Conservation (phyloP, 805 yeast genomes). For the Candida ulmi region DNA sequence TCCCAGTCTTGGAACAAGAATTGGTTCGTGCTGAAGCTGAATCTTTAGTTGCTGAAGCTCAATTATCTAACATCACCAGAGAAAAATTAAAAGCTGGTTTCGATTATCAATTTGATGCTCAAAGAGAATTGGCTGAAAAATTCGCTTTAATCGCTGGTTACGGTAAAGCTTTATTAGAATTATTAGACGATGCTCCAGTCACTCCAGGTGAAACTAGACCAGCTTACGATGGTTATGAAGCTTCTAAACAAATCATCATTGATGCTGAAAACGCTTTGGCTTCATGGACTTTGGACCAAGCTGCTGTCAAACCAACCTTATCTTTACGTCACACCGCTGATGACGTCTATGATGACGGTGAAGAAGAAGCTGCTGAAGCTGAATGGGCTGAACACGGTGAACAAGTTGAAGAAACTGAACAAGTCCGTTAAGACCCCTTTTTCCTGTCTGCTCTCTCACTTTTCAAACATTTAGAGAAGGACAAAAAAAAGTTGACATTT, state of each 20-base stretch:
- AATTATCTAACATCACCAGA: slow-evolving; percentile 95
- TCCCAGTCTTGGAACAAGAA: slow-evolving; percentile 94
- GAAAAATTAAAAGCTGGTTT: slow-evolving; percentile 97
- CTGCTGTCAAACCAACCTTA: slow-evolving; percentile 90
- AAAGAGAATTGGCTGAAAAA: slow-evolving; percentile 93
- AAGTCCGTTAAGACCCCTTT: neutral
- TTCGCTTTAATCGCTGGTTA: slow-evolving; percentile 96
- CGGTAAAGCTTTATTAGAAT: slow-evolving; percentile 95
- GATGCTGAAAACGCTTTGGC: slow-evolving; percentile 96
- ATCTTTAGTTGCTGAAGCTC: slow-evolving; percentile 98
- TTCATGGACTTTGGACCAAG: slow-evolving; percentile 93
- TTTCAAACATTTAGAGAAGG: too few species aligned
- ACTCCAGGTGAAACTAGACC: slow-evolving; percentile 99
- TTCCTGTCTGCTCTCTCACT: too few species aligned
- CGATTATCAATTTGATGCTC: slow-evolving; percentile 93
- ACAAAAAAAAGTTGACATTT: too few species aligned
- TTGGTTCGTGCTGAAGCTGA: slow-evolving; percentile 99
- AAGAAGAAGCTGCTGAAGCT: slow-evolving; percentile 35
- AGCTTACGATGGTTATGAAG: slow-evolving; percentile 97
- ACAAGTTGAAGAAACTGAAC: slow-evolving; percentile 1
- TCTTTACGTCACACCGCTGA: slow-evolving; percentile 74
- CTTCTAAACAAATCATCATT: slow-evolving; percentile 94
- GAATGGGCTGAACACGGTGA: slow-evolving; percentile 25
- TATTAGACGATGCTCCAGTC: slow-evolving; percentile 93
- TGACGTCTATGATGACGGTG: slow-evolving; percentile 47